Percentiles rank a stretch among this genome's conserved stretches.
Evolutionary conservation across 495 filamentous ascomycete genomes (phyloP).

Genomic region (Pyronema omphalodes): DNA sequence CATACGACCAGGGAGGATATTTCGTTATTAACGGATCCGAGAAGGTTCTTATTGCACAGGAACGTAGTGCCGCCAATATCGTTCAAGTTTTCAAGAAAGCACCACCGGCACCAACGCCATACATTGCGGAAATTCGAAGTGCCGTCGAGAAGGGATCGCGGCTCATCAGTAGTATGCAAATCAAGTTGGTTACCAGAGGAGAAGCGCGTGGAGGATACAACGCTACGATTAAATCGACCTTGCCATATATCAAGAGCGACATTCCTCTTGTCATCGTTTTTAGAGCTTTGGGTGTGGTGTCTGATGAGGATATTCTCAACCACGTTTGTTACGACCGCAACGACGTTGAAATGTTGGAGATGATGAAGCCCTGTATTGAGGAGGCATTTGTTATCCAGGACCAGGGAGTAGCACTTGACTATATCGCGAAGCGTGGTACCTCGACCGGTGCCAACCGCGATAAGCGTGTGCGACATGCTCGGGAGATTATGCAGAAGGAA

Average conservation of each 20-base stretch:
- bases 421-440: constrained; percentile 79
- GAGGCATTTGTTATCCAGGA: constrained; percentile 93
- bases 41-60: constrained; percentile 95
- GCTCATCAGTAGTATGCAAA: constrained; percentile 71
- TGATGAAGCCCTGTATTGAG: constrained; percentile 89
- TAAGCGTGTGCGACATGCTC: constrained; percentile 73
- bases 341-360: constrained; percentile 93
- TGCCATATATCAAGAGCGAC: constrained; percentile 87
- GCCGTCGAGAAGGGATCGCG: constrained; percentile 90
- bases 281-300: constrained; percentile 84
- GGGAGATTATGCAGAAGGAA: constrained; percentile 92
- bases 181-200: constrained; percentile 74
- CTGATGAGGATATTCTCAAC: constrained; percentile 93
- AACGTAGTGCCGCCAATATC: constrained; percentile 92
- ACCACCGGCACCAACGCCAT: constrained; percentile 66
- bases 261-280: constrained; percentile 90
- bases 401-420: constrained; percentile 85
- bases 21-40: constrained; percentile 99
- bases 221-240: constrained; percentile 66
- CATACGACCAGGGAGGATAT: constrained; percentile 94
- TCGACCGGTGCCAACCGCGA: constrained; percentile 57
- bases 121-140: constrained; percentile 87
- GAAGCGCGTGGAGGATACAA: constrained; percentile 66
- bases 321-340: constrained; percentile 91
- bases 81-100: constrained; percentile 98